Conservation (phyloP, 768 basidiomycete genomes). For the Phlegmacium glaucopus region DNA sequence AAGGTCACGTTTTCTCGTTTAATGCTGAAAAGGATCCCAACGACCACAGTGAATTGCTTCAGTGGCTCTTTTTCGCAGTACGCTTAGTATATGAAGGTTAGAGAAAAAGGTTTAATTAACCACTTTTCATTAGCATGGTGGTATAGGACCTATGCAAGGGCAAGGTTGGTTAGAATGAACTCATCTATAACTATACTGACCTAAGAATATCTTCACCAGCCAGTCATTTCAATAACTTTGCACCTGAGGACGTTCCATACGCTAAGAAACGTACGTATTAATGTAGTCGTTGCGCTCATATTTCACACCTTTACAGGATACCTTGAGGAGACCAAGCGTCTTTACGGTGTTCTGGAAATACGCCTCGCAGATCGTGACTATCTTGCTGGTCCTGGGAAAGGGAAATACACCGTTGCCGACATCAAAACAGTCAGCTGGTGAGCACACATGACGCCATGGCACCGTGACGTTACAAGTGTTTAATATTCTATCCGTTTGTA, state of each 20-base stretch:
- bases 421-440: slow-evolving; percentile 42
- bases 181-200: not conserved
- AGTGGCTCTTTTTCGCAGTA: slow-evolving; percentile 87
- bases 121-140: slow-evolving; percentile 55
- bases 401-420: slow-evolving; percentile 70
- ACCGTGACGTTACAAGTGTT: not conserved
- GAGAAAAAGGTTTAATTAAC: not conserved
- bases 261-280: slow-evolving; percentile 53
- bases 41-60: slow-evolving; percentile 67
- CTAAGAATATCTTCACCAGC: slow-evolving; percentile 31
- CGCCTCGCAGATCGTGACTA: slow-evolving; percentile 73
- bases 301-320: slow-evolving; percentile 46
- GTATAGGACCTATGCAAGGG: slow-evolving; percentile 87
- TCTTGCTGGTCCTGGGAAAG: slow-evolving; percentile 71
- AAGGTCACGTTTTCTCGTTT: slow-evolving; percentile 67
- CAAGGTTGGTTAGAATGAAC: slow-evolving; percentile 33
- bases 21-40: slow-evolving; percentile 48
- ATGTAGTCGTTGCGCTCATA: not conserved
- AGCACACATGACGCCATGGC: not conserved
- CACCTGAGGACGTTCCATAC: slow-evolving; percentile 67
- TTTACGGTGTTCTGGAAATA: slow-evolving; percentile 81
- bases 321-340: slow-evolving; percentile 73
- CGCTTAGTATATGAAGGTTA: slow-evolving; percentile 2
- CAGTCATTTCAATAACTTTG: slow-evolving; percentile 65
- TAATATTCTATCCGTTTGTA: not conserved